Base-by-base conservation (phyloP, 176 grass and related monocot species). In the Ensete glaucum region DNA sequence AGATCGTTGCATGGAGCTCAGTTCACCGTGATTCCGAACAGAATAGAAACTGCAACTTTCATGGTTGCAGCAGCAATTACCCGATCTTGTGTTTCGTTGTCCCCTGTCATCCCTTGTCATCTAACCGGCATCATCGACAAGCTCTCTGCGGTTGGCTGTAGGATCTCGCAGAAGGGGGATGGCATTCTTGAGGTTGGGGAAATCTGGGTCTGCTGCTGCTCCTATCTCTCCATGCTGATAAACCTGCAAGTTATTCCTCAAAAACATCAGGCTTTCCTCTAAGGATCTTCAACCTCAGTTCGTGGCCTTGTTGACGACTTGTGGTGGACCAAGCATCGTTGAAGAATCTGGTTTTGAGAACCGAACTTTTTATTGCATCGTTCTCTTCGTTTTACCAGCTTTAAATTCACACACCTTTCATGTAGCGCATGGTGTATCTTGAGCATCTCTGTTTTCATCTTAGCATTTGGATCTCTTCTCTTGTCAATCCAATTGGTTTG, bases 31-130 rank as follows among this genome's bases (percentile, higher is more conserved):
- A 52, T 64, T 24, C 75, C 74, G 52, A 60, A 77, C 59, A 23
- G 75, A 20, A 77, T 77, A 2, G 75, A 77, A 64, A 60, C 75
- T 26, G 75, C 60, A 26, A 77, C 75, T 25, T 77, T 77, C 13
- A 77, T 77, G 75, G 58, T 53, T 15, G 75, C 75, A 64, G 75
- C 75, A 66, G 75, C 75, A 19, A 77, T 77, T 64, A 77, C 75
- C 1, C 75, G 75, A 1, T 77, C 75, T 22, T 64, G 59, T 51
- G 43, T 77, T 51, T 77, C 75, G 14, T 50, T 77, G 49, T 77
- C 75, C 1, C 60, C 75, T 52, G 59, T 77, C 1, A 63, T 65
- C 75, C 58, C 59, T 65, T 16, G n/a, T 53, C 75, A 77, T 20
- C 65, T 77, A 65, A 65, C 15, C 24, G 27, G 75, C 23, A 77